Evolutionary conservation across 495 filamentous ascomycete species (phyloP), one percentile per base, ranked within the genome.

Genomic region (Aspergillus nidulans): DNA sequence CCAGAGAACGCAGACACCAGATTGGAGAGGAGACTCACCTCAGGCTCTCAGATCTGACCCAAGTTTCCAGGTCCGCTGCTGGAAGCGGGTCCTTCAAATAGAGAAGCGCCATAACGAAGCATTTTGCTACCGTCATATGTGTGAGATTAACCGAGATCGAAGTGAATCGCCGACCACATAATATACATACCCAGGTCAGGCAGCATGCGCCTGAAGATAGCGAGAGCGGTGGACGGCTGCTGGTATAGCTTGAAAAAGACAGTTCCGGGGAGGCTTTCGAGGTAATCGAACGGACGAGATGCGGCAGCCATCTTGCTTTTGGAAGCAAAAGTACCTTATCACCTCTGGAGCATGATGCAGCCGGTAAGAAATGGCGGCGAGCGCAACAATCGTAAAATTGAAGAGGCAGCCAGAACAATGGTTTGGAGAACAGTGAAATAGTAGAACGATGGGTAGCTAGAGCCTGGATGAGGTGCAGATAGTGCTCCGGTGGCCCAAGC

Each of bases 191-290:
- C 90, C 49, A 96, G 71, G 55, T 92, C 89, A 56, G 95, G 89
- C 52, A 97, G 81, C 91, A 97, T 96, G 73, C 94, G 91, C 59
- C 95, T 84, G 71, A 97, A 97, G 60, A 98, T 92, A 48, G 94
- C 95, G 39, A 98, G 84, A 24, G 90, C 87, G 4, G 95, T 95
- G 7, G 91, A 95, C 12, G 94, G 94, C 78, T 96, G 91, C 75
- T 91, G 88, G 78, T 98, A 98, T 8, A 98, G 79, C 71, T 87
- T 85, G 59, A 80, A 79, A 68, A 96, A 95, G 20, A 86, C 90
- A n/a, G 86, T 90, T 48, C 88, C 90, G 24, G 90, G 88, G 60
- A 95, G 86, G 66, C 84, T 79, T 80, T 96, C 89, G 69, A 96
- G 83, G 73, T 95, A 96, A 62, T 95, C 89, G 65, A 91, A 84